A percentile compares a stretch with the other conserved stretches of the same genome.
Conservation (phyloP, 257 asterid genomes). For the Hygrophila difformis region DNA sequence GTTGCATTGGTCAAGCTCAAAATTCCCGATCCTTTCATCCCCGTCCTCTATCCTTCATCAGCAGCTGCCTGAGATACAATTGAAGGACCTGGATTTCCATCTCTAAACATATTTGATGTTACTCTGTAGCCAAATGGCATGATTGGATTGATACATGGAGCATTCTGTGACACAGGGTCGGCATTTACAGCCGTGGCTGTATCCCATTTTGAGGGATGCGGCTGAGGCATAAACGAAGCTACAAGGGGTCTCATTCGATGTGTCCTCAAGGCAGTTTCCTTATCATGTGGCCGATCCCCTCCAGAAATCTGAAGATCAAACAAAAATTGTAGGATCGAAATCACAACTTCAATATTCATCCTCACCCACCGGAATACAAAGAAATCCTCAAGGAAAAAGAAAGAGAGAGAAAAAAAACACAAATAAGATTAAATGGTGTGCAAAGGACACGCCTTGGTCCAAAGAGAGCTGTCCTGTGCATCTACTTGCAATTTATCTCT, state of each 20-base stretch:
- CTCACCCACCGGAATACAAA: too few species aligned
- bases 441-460: conserved; percentile 47
- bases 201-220: conserved; percentile 48
- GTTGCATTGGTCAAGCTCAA: conserved; percentile 49
- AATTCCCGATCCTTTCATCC: conserved; percentile 74
- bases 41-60: conserved; percentile 96
- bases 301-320: conserved; percentile 61
- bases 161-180: conserved; percentile 44
- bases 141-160: conserved; percentile 56
- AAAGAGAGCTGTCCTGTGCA: conserved; percentile 55
- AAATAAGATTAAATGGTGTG: too few species aligned
- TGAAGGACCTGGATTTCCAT: conserved; percentile 42
- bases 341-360: too few species aligned
- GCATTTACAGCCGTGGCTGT: conserved; percentile 36
- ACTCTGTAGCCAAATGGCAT: conserved; percentile 51
- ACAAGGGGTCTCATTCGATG: conserved; percentile 52
- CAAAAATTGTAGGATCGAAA: conserved; percentile 12
- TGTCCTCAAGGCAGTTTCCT: conserved; percentile 42
- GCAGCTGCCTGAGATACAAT: conserved; percentile 67
- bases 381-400: too few species aligned
- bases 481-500: conserved; percentile 56
- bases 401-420: too few species aligned
- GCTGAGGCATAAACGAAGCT: conserved; percentile 42
- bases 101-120: conserved; percentile 52
- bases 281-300: conserved; percentile 46